Conservation (phyloP, 768 basidiomycete species). For the Vararia minispora region DNA sequence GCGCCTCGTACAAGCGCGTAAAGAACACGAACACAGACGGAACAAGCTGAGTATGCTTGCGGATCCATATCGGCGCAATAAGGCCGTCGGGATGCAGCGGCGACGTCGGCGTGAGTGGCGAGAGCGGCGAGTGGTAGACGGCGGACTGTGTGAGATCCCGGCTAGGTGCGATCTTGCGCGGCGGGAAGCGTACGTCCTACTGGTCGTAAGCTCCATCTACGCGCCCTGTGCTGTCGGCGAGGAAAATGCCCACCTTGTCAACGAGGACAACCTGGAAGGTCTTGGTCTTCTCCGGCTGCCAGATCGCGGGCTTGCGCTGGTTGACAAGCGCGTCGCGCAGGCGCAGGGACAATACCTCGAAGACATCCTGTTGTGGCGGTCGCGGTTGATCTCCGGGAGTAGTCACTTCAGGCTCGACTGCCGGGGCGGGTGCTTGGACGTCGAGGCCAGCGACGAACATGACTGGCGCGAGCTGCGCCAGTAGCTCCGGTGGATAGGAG, state of each 20-base stretch:
- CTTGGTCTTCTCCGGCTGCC: slow-evolving; percentile 61
- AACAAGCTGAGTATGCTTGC: slow-evolving; percentile 86
- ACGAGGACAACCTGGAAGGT: slow-evolving; percentile 79
- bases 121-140: slow-evolving; percentile 72
- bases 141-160: slow-evolving; percentile 46
- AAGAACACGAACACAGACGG: slow-evolving; percentile 94
- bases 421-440: slow-evolving; percentile 11
- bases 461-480: slow-evolving; percentile 82
- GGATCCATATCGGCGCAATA: slow-evolving; percentile 96
- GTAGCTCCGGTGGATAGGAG: slow-evolving; percentile 82
- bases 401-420: slow-evolving; percentile 13
- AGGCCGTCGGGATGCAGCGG: slow-evolving; percentile 92
- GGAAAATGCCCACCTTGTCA: slow-evolving; percentile 43
- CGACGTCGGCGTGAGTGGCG: slow-evolving; percentile 78
- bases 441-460: slow-evolving; percentile 92
- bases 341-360: slow-evolving; percentile 42
- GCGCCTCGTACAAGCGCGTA: slow-evolving; percentile 66
- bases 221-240: slow-evolving; percentile 1
- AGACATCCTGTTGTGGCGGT: slow-evolving; percentile 42
- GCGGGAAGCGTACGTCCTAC: slow-evolving; percentile 72
- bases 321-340: slow-evolving; percentile 59
- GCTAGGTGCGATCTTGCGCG: slow-evolving; percentile 57
- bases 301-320: slow-evolving; percentile 55
- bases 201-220: slow-evolving; percentile 7
- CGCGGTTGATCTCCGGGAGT: slow-evolving; percentile 17